These are phyloP conservation scores for Ormosia semicastrata DNA, from an alignment of 306 rosid genomes.

Conservation along the genomic window DNA sequence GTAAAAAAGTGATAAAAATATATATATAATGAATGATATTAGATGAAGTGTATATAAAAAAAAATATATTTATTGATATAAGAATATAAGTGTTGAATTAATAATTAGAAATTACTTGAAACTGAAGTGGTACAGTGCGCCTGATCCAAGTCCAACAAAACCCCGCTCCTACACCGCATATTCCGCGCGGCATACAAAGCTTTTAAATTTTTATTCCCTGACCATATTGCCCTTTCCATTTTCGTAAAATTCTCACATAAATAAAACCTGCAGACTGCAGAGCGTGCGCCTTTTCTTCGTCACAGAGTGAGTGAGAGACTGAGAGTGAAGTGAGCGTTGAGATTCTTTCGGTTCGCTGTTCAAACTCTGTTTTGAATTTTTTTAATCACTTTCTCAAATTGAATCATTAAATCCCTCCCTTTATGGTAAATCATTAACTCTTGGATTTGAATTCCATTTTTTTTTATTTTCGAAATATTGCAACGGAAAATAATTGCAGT, in stretches of 20 bases:
- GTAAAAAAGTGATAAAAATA: no score
- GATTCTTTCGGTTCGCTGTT: not conserved
- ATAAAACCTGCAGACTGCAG: no score
- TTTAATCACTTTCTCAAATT: not conserved
- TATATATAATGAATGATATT: no score
- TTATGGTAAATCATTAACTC: not conserved
- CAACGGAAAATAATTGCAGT: not conserved
- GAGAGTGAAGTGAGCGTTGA: not conserved
- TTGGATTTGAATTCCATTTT: not conserved
- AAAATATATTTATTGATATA: no score
- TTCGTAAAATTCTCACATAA: not conserved
- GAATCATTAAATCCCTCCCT: not conserved
- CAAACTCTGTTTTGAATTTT: no score
- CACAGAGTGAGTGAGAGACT: not conserved
- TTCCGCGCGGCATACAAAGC: not conserved
- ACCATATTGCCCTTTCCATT: not conserved
- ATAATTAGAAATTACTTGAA: no score
- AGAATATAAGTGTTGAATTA: no score
- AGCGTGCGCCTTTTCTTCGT: not conserved
- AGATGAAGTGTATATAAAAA: no score
- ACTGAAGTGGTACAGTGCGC: no score
- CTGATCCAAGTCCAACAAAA: no score
- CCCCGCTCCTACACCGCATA: not conserved
- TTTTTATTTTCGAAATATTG: not conserved
- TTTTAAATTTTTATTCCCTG: not conserved